Base-by-base conservation (phyloP, 192 early-diverging fungal genomes). In the Linderina pennispora region DNA sequence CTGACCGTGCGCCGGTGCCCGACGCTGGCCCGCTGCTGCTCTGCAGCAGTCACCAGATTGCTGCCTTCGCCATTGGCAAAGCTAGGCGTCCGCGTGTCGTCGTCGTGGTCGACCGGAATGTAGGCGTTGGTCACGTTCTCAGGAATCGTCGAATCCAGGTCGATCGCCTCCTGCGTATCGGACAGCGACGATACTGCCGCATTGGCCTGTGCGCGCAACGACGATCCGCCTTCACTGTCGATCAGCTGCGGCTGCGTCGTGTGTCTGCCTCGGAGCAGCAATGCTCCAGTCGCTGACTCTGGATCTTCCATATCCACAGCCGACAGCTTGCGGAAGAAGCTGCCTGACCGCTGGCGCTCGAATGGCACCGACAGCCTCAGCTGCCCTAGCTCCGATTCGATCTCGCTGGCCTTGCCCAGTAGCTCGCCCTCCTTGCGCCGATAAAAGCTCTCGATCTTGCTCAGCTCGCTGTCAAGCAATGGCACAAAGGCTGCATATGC, bases 361-460 rank as follows among this genome's bases (percentile, higher is more conserved):
- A 58, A 32, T 25, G 50, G 39, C 3, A 59, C 42, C 24, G 22
- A 14, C n/a, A 28, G 32, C 3, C 57, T 48, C 9, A 70, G 39
- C 21, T 20, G 18, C 16, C 28, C 25, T 14, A 53, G 23, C 19
- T 72, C 68, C 1, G 38, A 28, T 33, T 72, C 68, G 6, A 95
- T 42, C 0, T 53, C 70, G 11, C 87, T 68, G n/a, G 89, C 76
- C 48, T 86, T 76, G 23, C 61, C 53, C 46, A 84, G 76, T 16
- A 93, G 71, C 58, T 91, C 88, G 0, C 70, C 72, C 50, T 95
- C 91, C 55, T 94, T 92, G 40, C 78, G 78, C 14, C 63, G 53
- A 65, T 97, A 97, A 50, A 95, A 95, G 23, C 59, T 57, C 25
- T 77, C 76, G 46, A 97, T 90, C 56, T 90, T 90, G 42, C 77